Evolutionary conservation across 1,284 basidiomycete genomes (phyloP).

Genomic region (Athelia psychrophila): DNA sequence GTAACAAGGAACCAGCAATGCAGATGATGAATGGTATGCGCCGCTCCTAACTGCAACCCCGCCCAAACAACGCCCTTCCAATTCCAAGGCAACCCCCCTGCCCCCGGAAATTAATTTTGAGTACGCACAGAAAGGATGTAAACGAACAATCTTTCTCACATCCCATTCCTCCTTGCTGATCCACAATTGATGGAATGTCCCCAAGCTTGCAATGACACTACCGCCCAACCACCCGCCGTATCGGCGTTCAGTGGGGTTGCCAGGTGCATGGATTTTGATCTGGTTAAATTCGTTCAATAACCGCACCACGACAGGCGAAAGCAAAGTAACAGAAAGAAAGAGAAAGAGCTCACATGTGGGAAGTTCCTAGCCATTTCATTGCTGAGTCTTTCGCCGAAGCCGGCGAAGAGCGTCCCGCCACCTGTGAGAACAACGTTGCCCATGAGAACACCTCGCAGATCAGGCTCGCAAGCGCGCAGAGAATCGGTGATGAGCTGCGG

Average conservation of each 20-base stretch:
- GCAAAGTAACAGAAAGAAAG: slow-evolving; percentile 4
- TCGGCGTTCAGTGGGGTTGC: slow-evolving; percentile 83
- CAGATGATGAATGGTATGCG: neutral
- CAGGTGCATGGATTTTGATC: slow-evolving; percentile 88
- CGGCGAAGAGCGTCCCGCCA: slow-evolving; percentile 84
- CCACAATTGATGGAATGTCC: slow-evolving; percentile 97
- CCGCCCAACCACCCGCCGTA: slow-evolving; percentile 94
- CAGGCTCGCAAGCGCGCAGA: slow-evolving; percentile 85
- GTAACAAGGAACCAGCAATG: neutral
- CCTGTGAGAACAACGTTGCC: slow-evolving; percentile 95
- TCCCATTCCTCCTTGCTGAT: slow-evolving; percentile 91
- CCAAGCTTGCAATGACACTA: slow-evolving; percentile 88
- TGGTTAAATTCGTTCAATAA: slow-evolving; percentile 18
- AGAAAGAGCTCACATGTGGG: slow-evolving; percentile 63
- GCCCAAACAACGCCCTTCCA: slow-evolving; percentile 72
- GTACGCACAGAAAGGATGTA: slow-evolving; percentile 3
- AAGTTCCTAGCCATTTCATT: slow-evolving; percentile 78
- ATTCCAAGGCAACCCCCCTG: too few relatives aligned
- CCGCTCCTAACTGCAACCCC: slow-evolving; percentile 62
- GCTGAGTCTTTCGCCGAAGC: slow-evolving; percentile 83
- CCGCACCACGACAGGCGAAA: slow-evolving; percentile 1
- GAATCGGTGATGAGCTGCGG: slow-evolving; percentile 79
- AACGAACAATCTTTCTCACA: slow-evolving; percentile 33
- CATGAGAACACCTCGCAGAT: slow-evolving; percentile 86
- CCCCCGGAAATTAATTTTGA: neutral